Percentiles rank a stretch among this genome's conserved stretches.
Evolutionary conservation across 768 basidiomycete species (phyloP).

Genomic region (Boletales sp.): DNA sequence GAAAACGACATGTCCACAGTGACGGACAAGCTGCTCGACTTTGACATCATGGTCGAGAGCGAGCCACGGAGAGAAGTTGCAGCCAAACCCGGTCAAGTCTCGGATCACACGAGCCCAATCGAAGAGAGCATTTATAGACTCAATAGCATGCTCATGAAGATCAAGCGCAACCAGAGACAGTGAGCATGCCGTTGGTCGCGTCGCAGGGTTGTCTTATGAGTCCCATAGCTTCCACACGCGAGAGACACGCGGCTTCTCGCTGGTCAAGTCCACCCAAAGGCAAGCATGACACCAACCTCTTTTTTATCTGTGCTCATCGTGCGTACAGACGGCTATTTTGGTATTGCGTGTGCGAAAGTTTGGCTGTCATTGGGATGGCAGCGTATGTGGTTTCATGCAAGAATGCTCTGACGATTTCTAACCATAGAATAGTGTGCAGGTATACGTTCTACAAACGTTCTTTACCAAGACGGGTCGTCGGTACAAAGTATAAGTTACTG

Average conservation of each 20-base stretch:
- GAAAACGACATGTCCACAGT: slow-evolving; percentile 96
- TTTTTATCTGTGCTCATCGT: neutral
- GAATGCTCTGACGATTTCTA: slow-evolving; percentile 7
- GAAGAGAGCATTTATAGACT: slow-evolving; percentile 96
- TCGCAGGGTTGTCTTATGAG: slow-evolving; percentile 3
- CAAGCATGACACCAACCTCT: slow-evolving; percentile 26
- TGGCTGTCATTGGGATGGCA: slow-evolving; percentile 82
- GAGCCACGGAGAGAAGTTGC: slow-evolving; percentile 90
- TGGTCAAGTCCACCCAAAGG: slow-evolving; percentile 89
- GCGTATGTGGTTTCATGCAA: slow-evolving; percentile 50
- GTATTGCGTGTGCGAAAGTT: slow-evolving; percentile 82
- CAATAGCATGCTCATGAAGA: slow-evolving; percentile 79
- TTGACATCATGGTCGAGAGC: slow-evolving; percentile 98
- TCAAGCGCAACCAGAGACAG: slow-evolving; percentile 94
- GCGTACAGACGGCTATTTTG: slow-evolving; percentile 80
- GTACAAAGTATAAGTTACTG: slow-evolving; percentile 69
- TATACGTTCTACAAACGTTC: slow-evolving; percentile 92
- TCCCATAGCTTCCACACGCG: slow-evolving; percentile 81
- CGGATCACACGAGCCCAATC: slow-evolving; percentile 88
- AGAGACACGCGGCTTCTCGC: slow-evolving; percentile 90
- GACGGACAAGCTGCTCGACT: slow-evolving; percentile 91
- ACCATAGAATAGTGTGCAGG: slow-evolving; percentile 60
- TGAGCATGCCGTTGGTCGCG: slow-evolving; percentile 38
- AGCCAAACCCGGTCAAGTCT: slow-evolving; percentile 81
- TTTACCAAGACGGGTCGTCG: slow-evolving; percentile 90